Base-by-base conservation (phyloP, 2,329 filamentous ascomycete species). In the Beauveria bassiana region DNA sequence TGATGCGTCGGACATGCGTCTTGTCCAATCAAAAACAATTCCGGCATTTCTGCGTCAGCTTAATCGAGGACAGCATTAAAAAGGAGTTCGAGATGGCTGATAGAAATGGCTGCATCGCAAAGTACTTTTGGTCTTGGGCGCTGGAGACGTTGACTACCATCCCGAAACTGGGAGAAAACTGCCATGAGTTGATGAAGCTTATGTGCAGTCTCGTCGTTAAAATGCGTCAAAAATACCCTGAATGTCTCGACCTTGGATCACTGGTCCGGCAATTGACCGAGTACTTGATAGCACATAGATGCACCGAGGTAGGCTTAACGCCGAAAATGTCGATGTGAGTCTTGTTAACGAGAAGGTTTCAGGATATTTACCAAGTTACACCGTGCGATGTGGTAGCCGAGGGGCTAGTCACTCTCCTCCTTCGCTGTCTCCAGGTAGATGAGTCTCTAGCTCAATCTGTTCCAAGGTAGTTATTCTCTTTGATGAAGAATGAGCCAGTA, bases 101-200 rank as follows among this genome's bases (percentile, higher is more conserved):
- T 9, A 42, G 9, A 59, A 64, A 63, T 28, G 54, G 22, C n/a
- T 49, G 45, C 45, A 49, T 74, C 54, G 61, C 65, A 8, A 62
- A 59, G 24, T 73, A 69, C 49, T 67, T 74, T 28, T 75, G 72
- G 69, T 64, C 65, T 5, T 69, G 74, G 46, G 63, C 74, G 24
- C 68, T 70, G 22, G 69, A 70, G 31, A 69, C 77, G 9, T 65
- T 79, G 18, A 68, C 72, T 9, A 66, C 70, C 42, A 72, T 73
- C 28, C 67, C 68, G 20, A 57, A 43, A 5, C 65, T 70, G 58
- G 70, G 73, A 34, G 61, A 60, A 28, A 73, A 75, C 26, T 80
- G 79, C 61, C 73, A 77, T 26, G 79, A 84, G 54, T 67, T 80
- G 18, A 77, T 85, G 58, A 65, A 66, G 3, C 65, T 82, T 20